A percentile compares a stretch with the other conserved stretches of the same genome.
Evolutionary conservation across 2,329 filamentous ascomycete genomes (phyloP).

Genomic region (Cordyceps farinosa): DNA sequence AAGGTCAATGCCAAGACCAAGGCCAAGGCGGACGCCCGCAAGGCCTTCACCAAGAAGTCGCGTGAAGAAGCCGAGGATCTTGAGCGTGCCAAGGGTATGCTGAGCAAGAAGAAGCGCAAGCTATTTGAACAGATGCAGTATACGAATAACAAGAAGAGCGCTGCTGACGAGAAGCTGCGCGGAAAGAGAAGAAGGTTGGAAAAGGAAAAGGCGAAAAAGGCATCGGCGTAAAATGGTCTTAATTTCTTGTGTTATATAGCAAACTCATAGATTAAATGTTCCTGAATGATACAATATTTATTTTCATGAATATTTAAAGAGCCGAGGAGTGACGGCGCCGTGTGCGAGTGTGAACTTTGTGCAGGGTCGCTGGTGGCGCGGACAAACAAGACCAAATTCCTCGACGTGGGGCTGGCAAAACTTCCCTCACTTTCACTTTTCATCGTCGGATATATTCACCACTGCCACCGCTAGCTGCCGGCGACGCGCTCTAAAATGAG

Average conservation of each 20-base stretch:
- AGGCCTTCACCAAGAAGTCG: conserved; percentile 66
- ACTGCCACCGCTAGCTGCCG: background rate
- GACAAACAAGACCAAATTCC: background rate
- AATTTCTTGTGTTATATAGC: conserved; percentile 17
- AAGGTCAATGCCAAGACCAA: conserved; percentile 49
- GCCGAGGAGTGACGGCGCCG: background rate
- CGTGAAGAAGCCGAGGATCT: conserved; percentile 80
- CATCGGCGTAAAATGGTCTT: conserved; percentile 31
- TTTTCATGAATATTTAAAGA: background rate
- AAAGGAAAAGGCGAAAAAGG: conserved; percentile 50
- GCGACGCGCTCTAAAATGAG: background rate
- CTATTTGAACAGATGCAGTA: conserved; percentile 97
- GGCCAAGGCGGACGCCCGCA: conserved; percentile 66
- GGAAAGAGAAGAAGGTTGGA: conserved; percentile 90
- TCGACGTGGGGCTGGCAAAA: conserved; percentile 6
- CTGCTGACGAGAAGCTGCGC: conserved; percentile 81
- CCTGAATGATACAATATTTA: conserved; percentile 8
- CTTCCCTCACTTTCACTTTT: conserved; percentile 6
- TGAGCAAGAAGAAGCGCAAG: conserved; percentile 97
- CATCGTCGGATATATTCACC: background rate
- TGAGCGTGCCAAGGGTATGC: conserved; percentile 95
- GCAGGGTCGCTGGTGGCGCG: background rate
- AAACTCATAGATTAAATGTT: conserved; percentile 14
- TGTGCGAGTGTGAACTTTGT: background rate
- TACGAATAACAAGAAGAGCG: conserved; percentile 89